phyloP scores from a whole-genome alignment of 306 rosid species.

The Pachyrhizus erosus region DNA sequence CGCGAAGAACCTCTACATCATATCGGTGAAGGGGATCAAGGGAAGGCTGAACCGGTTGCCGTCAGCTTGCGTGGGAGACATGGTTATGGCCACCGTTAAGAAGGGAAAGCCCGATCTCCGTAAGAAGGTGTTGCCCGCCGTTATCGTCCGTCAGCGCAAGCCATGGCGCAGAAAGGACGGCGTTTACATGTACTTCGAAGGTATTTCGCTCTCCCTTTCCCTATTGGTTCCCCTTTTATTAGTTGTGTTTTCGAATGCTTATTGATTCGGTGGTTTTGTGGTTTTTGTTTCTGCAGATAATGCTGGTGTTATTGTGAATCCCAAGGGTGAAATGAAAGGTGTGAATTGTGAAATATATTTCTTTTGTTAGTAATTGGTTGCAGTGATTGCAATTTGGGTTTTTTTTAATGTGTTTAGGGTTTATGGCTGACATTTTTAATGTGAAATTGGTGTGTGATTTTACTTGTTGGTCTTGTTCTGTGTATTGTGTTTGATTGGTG shows the following conservation, averaged over 20 bases:
- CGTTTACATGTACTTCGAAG: constrained; percentile 92
- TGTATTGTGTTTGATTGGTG: background rate
- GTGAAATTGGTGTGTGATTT: background rate
- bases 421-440: background rate
- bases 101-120: constrained; percentile 90
- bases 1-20: constrained; percentile 89
- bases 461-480: background rate
- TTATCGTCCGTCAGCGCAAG: constrained; percentile 89
- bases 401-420: background rate
- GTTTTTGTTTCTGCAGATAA: constrained; percentile 56
- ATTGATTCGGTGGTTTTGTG: background rate
- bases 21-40: constrained; percentile 91
- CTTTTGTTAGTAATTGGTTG: background rate
- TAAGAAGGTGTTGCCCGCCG: constrained; percentile 91
- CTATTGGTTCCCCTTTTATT: background rate
- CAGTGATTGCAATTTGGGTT: background rate
- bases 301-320: constrained; percentile 90
- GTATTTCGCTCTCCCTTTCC: constrained; percentile 14
- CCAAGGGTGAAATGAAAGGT: constrained; percentile 96
- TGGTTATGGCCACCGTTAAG: constrained; percentile 97
- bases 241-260: background rate
- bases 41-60: constrained; percentile 88
- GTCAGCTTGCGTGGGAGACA: constrained; percentile 90
- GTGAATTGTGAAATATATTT: too few species aligned
- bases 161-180: constrained; percentile 99